Base-by-base conservation (phyloP, 768 basidiomycete species). In the Russula griseocarnosa region DNA sequence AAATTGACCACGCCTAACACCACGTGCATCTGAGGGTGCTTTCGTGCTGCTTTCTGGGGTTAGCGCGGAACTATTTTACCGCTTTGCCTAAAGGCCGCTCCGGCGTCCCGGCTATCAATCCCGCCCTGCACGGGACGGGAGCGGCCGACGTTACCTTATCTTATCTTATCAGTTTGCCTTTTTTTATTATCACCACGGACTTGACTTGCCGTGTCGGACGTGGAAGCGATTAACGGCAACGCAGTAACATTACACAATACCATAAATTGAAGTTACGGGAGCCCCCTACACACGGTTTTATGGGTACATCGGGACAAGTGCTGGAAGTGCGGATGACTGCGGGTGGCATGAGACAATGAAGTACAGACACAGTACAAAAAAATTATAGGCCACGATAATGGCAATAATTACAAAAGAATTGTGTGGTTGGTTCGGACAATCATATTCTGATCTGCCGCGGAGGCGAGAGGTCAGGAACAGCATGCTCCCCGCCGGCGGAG, bases 371-470 rank as follows among this genome's bases (percentile, higher is more conserved):
- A 54, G 53, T 58, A 58, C 56, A 55, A 46, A 47, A 26, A 60
- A 46, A 61, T 55, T 52, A 66, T 67, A 51, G 28, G 38, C 47
- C 58, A 44, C 13, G 28, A 34, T 47, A 38, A 58, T 49, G 47
- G 34, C 30, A 32, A 66, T 44, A 61, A 65, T 60, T 44, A 47
- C 46, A 32, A 34, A n/a, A 49, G 24, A 14, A 54, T 8, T 34
- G 49, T 26, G 11, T 50, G 47, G 26, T 36, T 44, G 5, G 1
- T 14, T 5, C 42, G 16, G 28, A 28, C 36, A 16, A 55, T 63
- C 55, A 63, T 51, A 80, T 83, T 67, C 72, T 77, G 73, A 83
- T 83, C 57, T 76, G 69, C 14, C 74, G 69, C 42, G 72, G 58
- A 22, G 73, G 61, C 40, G 73, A 73, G 55, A 78, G 75, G 55